phyloP scores from a whole-genome alignment of 1,139 yeast genomes.

The Lodderomyces metapsilosis region DNA sequence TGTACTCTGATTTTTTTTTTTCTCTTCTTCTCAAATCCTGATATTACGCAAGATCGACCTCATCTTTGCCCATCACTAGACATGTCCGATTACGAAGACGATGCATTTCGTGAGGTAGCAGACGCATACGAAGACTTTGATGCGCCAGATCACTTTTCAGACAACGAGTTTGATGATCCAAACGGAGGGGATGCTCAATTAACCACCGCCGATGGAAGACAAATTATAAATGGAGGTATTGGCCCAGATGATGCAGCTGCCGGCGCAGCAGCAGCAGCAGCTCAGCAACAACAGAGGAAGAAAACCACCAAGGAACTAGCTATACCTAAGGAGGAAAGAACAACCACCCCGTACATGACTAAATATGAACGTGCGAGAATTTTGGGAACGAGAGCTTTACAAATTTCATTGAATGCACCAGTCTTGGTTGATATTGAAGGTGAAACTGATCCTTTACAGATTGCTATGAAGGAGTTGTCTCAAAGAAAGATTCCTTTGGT shows the following conservation, averaged over 20 bases:
- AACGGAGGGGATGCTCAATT: conserved; percentile 46
- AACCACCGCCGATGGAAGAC: conserved; percentile 72
- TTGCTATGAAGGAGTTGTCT: conserved; percentile 93
- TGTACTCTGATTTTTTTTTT: neutral
- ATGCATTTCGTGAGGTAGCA: conserved; percentile 71
- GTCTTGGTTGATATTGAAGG: conserved; percentile 97
- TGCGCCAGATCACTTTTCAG: conserved; percentile 73
- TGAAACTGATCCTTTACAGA: conserved; percentile 98
- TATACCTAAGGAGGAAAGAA: conserved; percentile 81
- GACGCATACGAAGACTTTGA: conserved; percentile 82
- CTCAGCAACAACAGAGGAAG: conserved; percentile 14
- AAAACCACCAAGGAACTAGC: conserved; percentile 80
- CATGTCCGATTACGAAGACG: conserved; percentile 52
- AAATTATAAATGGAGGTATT: conserved; percentile 65
- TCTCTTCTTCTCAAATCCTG: neutral
- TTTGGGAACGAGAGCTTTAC: conserved; percentile 93
- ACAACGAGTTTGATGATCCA: conserved; percentile 43
- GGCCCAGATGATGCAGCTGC: conserved; percentile 58
- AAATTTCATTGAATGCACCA: conserved; percentile 97
- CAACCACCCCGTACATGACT: conserved; percentile 98
- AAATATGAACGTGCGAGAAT: conserved; percentile 97
- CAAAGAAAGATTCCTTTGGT: conserved; percentile 95
- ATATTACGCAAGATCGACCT: conserved; percentile 2
- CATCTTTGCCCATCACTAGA: neutral
- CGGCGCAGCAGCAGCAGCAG: conserved; percentile 24